Percentiles rank a stretch among this genome's conserved stretches.
These are phyloP conservation scores for Russula brevipes DNA, from an alignment of 768 basidiomycete species.

Conservation along the genomic window DNA sequence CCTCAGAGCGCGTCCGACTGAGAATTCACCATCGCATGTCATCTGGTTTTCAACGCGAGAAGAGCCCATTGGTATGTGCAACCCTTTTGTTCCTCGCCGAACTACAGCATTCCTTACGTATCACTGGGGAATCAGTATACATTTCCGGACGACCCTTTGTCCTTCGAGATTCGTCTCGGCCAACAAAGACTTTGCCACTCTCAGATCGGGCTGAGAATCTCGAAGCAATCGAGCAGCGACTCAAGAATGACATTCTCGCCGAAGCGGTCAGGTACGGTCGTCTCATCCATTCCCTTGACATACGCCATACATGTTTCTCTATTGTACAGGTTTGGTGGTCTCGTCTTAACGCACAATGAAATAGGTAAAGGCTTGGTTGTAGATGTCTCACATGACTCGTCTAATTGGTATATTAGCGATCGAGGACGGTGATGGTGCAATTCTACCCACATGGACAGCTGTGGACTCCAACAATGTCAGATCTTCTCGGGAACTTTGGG, in stretches of 20 bases:
- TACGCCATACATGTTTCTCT: conserved; percentile 1
- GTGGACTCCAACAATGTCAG: conserved; percentile 80
- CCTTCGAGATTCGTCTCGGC: conserved; percentile 79
- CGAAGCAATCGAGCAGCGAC: conserved; percentile 83
- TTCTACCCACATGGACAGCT: conserved; percentile 90
- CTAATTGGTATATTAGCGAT: conserved; percentile 34
- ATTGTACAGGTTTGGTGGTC: conserved; percentile 69
- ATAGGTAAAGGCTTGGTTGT: conserved; percentile 45
- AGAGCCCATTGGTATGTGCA: conserved; percentile 72
- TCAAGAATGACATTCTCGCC: conserved; percentile 87
- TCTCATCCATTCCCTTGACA: conserved; percentile 12
- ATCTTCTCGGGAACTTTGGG: conserved; percentile 85
- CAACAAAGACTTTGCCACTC: conserved; percentile 68
- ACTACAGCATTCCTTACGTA: conserved; percentile 14
- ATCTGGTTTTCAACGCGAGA: conserved; percentile 98
- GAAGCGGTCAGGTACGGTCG: conserved; percentile 63
- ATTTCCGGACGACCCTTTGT: conserved; percentile 93
- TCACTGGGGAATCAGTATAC: conserved; percentile 47
- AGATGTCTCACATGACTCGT: background rate
- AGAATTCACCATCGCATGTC: conserved; percentile 60
- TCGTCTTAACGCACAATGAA: conserved; percentile 93
- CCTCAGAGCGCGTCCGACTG: conserved; percentile 67
- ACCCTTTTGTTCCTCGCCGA: background rate
- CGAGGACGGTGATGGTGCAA: conserved; percentile 68
- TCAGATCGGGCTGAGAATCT: conserved; percentile 94